These are phyloP conservation scores for Erodium maritimum DNA, from an alignment of 345 rosid species.

Conservation along the genomic window DNA sequence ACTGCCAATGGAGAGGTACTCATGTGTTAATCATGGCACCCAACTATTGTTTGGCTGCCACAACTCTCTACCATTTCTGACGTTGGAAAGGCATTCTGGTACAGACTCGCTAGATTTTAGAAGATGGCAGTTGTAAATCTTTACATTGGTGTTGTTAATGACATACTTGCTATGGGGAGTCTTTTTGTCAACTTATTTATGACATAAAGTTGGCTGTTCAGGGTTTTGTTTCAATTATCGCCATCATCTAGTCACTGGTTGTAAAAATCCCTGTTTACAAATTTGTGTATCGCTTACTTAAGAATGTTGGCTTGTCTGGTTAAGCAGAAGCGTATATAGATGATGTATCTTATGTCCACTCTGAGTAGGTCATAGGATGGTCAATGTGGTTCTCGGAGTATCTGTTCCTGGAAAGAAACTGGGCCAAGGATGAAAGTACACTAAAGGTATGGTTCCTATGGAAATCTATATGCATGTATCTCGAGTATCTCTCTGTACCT, in stretches of 20 bases:
- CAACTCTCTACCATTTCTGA: not conserved
- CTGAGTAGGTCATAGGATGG: conserved; percentile 88
- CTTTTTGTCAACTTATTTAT: not conserved
- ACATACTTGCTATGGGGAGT: not conserved
- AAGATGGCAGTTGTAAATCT: not conserved
- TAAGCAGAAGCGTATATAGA: not conserved
- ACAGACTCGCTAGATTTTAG: too few relatives aligned
- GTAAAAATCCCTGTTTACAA: not conserved
- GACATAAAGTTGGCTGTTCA: not conserved
- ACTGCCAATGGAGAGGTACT: not conserved
- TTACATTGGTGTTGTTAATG: too few relatives aligned
- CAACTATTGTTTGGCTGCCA: not conserved
- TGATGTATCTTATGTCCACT: not conserved
- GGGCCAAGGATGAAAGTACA: conserved; percentile 85
- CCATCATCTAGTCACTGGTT: not conserved
- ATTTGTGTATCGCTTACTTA: not conserved
- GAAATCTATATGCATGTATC: not conserved
- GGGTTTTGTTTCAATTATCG: not conserved
- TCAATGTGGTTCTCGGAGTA: conserved; percentile 99
- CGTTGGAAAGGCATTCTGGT: too few relatives aligned
- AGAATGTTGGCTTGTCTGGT: not conserved
- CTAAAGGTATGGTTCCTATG: conserved; percentile 39
- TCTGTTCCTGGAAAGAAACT: conserved; percentile 81
- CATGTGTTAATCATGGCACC: not conserved
- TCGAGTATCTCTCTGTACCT: not conserved